Percentiles rank a stretch among this genome's conserved stretches.
phyloP scores from a whole-genome alignment of 768 basidiomycete genomes.

The Pulveroboletus sp. region DNA sequence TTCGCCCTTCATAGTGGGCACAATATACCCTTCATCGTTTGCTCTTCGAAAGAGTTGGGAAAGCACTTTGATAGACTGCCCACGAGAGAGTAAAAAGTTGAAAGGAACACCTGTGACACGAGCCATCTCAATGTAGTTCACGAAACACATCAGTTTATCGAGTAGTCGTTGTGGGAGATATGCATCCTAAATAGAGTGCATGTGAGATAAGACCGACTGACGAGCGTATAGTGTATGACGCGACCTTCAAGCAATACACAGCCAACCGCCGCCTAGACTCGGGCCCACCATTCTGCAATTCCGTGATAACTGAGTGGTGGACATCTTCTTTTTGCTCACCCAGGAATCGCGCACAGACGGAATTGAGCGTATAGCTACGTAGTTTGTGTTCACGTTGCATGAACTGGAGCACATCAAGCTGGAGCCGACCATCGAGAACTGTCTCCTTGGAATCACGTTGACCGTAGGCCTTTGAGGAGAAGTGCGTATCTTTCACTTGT shows the following conservation, averaged over 20 bases:
- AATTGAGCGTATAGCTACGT: slow-evolving; percentile 94
- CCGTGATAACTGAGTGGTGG: slow-evolving; percentile 97
- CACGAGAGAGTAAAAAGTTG: slow-evolving; percentile 88
- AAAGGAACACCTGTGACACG: slow-evolving; percentile 99
- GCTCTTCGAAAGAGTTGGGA: slow-evolving; percentile 94
- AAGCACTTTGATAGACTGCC: slow-evolving; percentile 98
- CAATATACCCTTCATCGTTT: slow-evolving; percentile 84
- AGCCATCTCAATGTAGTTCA: slow-evolving; percentile 99
- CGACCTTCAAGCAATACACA: slow-evolving; percentile 95
- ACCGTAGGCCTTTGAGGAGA: slow-evolving; percentile 96
- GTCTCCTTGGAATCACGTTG: slow-evolving; percentile 96
- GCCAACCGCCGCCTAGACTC: slow-evolving; percentile 91
- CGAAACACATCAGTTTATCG: slow-evolving; percentile 98
- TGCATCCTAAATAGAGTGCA: slow-evolving; percentile 62
- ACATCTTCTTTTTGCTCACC: slow-evolving; percentile 99
- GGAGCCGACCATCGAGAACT: slow-evolving; percentile 82
- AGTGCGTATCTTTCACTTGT: slow-evolving; percentile 89
- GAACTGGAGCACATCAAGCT: slow-evolving; percentile 92
- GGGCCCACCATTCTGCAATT: slow-evolving; percentile 92
- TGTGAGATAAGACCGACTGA: slow-evolving; percentile 1
- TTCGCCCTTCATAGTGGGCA: slow-evolving; percentile 83
- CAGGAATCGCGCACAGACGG: slow-evolving; percentile 95
- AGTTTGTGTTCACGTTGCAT: slow-evolving; percentile 99
- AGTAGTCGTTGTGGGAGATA: slow-evolving; percentile 94
- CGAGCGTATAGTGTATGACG: neutral